These are phyloP conservation scores for Phialocephala subalpina DNA, from an alignment of 2,329 filamentous ascomycete genomes.

Conservation along the genomic window DNA sequence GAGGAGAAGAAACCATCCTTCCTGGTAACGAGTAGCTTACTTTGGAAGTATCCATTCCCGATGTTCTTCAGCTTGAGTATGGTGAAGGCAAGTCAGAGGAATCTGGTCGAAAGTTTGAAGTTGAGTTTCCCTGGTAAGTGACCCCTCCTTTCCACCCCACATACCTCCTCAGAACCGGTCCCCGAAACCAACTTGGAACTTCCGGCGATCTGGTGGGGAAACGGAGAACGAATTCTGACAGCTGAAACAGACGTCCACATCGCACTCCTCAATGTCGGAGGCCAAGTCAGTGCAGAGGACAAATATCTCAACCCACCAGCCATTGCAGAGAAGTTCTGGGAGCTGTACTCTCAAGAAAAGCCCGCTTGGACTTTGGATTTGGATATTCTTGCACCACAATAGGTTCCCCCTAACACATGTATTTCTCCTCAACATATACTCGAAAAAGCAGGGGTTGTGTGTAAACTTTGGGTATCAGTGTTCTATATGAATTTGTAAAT, in stretches of 20 bases:
- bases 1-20: conserved; percentile 51
- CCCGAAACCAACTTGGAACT: neutral
- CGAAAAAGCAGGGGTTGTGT: neutral
- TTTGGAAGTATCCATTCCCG: conserved; percentile 56
- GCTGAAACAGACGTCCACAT: conserved; percentile 51
- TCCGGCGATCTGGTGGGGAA: neutral
- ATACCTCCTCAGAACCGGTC: too few relatives aligned
- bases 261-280: conserved; percentile 55
- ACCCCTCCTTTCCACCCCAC: too few relatives aligned
- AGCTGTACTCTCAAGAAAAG: conserved; percentile 51
- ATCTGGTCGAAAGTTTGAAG: conserved; percentile 54
- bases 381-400: conserved; percentile 41
- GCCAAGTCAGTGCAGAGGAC: conserved; percentile 50
- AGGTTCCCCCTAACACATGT: neutral
- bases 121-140: conserved; percentile 45
- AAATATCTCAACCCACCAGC: conserved; percentile 52
- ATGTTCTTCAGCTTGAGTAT: conserved; percentile 57
- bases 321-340: conserved; percentile 54
- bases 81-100: conserved; percentile 59
- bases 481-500: neutral
- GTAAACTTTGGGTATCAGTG: neutral
- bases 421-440: neutral
- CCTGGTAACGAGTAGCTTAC: conserved; percentile 56
- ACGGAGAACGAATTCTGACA: neutral
- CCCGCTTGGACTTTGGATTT: conserved; percentile 49